A percentile compares a stretch with the other conserved stretches of the same genome.
Evolutionary conservation across 257 asterid genomes (phyloP).

Genomic region (Anisodus tanguticus): DNA sequence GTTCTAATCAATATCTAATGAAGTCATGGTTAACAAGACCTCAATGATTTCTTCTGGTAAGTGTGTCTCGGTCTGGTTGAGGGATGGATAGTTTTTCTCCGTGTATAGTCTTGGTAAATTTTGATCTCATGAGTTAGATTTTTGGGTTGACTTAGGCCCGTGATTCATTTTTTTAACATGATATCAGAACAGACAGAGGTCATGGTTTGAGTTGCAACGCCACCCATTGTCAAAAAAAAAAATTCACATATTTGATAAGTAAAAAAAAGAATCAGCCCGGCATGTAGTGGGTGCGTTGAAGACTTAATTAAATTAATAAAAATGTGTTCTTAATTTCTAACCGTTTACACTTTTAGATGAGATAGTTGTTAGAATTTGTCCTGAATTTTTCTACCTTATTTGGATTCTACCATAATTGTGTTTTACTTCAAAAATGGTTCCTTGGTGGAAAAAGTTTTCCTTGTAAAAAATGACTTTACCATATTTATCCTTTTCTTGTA

Average conservation of each 20-base stretch:
- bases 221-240: neutral
- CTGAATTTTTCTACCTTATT: too few relatives aligned
- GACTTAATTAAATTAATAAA: neutral
- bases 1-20: neutral
- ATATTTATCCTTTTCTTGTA: too few relatives aligned
- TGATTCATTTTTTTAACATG: too few relatives aligned
- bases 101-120: neutral
- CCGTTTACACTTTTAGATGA: neutral
- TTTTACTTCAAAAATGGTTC: neutral
- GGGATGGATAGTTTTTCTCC: neutral
- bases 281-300: neutral
- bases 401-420: too few relatives aligned
- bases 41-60: too few relatives aligned
- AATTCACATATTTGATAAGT: neutral
- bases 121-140: too few relatives aligned
- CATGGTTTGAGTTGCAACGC: neutral
- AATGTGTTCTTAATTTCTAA: neutral
- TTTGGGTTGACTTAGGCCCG: too few relatives aligned
- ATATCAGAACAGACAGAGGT: too few relatives aligned
- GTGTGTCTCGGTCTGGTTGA: neutral
- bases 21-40: neutral
- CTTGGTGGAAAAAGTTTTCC: neutral
- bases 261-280: neutral
- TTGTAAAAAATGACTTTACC: neutral
- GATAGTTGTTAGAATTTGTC: neutral